Evolutionary conservation across 768 basidiomycete genomes (phyloP), one percentile per base, ranked within the genome.

Genomic region (Daedaleopsis sinensis): DNA sequence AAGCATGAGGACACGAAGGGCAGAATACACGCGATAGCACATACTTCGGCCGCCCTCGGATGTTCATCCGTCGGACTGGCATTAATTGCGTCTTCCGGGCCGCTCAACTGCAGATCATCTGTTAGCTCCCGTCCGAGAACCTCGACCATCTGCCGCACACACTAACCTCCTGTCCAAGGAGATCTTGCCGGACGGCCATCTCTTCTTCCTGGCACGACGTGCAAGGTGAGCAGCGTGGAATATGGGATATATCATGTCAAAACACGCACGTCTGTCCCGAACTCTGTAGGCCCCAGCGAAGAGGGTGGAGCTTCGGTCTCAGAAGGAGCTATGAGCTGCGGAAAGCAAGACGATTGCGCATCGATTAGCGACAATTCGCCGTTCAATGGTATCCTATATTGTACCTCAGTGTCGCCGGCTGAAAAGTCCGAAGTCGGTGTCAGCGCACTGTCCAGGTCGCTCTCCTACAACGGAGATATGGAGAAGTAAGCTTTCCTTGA

Each of bases 301-400:
- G 71, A 66, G 8, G 71, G 64, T 15, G 71, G 71, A 5, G 55
- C 63, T 57, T 68, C 67, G 0, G 46, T 57, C 12, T 67, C 66
- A 11, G 65, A 68, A 18, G 59, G 52, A 36, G 53, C 58, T n/a
- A 58, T 55, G 35, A 54, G 52, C 68, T 69, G 52, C 15, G 51
- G 37, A 18, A 32, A 18, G 32, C 38, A 16, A 43, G 18, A 6
- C 4, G 48, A 37, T 18, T 13, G 37, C n/a, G n/a, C 27, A 9
- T 15, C 16, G 36, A 42, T 16, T 39, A 44, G 38, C 19, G 39
- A 44, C 24, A 21, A 50, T 8, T 19, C 16, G 15, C 23, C 47
- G 19, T 49, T 24, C 38, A 53, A 32, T 16, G 38, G 23, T n/a
- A 43, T 21, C 43, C 49, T 35, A 16, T 39, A 52, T 47, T 27